Evolutionary conservation across 106 monocot species (phyloP), one percentile per base, ranked within the genome.

Genomic region (Acanthochlamys bracteata): DNA sequence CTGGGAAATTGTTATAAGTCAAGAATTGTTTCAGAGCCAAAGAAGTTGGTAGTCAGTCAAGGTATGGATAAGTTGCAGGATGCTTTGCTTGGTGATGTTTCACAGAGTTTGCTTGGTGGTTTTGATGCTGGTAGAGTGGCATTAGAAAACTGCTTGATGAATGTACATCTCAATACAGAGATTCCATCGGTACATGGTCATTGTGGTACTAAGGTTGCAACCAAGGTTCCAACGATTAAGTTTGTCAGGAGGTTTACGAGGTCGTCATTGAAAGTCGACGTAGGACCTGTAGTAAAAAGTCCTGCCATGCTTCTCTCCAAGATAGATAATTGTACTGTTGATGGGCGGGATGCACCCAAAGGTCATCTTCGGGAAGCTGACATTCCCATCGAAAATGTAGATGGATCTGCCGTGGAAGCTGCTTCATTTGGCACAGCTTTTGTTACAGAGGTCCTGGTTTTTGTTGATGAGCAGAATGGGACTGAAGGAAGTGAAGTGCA

Each of bases 171-270:
- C 19, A 55, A 10, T 51, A 19, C 51, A 10, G 55, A 55, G 55
- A 55, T 55, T 3, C 11, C 20, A 13, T 21, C 1, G 55, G 33
- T 1, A 33, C 33, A 33, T 33, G 33, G 33, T 33, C 33, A 6
- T 33, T 33, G 1, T 6, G 6, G 33, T 1, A 33, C 33, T 33
- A 4, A 25, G 13, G 46, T 45, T 19, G 19, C 27, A 54, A 26
- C 20, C 45, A 17, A 20, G 20, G 22, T 16, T 40, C n/a, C 17
- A n/a, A 24, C 26, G 7, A 68, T 72, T 51, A 67, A 49, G 57
- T 60, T 66, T 33, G 17, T 56, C 4, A 72, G 72, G 72, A 80
- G 72, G 67, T 67, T 80, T 21, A 75, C 72, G 13, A 68, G 68
- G 25, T 55, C 39, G 53, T 55, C 57, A 42, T 43, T 42, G 15